These are phyloP conservation scores for Tripidium arundinaceum DNA, from an alignment of 202 grass and related monocot genomes.

Conservation along the genomic window DNA sequence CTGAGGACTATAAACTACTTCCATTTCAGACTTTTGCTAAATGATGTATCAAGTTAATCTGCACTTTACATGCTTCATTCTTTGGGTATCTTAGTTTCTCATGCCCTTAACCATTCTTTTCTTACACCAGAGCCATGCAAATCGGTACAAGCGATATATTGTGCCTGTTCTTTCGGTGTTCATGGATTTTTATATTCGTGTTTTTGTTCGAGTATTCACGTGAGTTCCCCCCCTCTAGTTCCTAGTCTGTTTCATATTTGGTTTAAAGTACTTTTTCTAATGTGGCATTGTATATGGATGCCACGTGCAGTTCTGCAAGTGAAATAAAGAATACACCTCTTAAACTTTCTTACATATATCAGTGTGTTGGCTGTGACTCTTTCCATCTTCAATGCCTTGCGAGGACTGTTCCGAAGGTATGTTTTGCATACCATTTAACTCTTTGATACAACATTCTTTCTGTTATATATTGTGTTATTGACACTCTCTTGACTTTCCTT, in stretches of 20 bases:
- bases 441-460: neutral
- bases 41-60: neutral
- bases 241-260: neutral
- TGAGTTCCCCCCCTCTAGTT: conserved; percentile 27
- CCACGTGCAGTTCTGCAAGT: conserved; percentile 67
- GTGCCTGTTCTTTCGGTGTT: conserved; percentile 77
- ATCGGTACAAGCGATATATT: conserved; percentile 88
- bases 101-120: conserved; percentile 16
- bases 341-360: conserved; percentile 96
- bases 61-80: conserved; percentile 24
- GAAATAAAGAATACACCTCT: conserved; percentile 85
- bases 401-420: conserved; percentile 75
- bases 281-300: conserved; percentile 11
- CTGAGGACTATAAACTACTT: neutral
- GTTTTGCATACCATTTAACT: conserved; percentile 1
- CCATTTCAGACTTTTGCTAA: conserved; percentile 14
- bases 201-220: conserved; percentile 94
- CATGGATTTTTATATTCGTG: conserved; percentile 90
- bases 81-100: conserved; percentile 22
- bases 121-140: conserved; percentile 76
- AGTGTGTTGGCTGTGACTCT: conserved; percentile 90
- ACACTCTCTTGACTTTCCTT: conserved; percentile 16
- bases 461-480: neutral
- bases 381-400: conserved; percentile 90
- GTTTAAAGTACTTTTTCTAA: conserved; percentile 33